Evolutionary conservation across 441 rosid species (phyloP).

Genomic region (Lepidium campestre): DNA sequence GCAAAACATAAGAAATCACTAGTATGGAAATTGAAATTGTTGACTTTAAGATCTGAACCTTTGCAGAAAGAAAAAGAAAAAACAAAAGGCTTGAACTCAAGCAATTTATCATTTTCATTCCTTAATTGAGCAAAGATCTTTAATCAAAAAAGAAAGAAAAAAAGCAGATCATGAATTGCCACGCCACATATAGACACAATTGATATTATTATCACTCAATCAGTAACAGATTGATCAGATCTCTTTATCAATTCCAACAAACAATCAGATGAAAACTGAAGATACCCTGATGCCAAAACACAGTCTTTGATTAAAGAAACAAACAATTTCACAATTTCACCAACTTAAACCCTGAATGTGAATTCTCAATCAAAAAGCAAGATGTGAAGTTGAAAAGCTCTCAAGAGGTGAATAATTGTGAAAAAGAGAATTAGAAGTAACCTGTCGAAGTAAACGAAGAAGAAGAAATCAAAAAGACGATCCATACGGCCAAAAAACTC

Average conservation of each 20-base stretch:
- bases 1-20: neutral
- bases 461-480: slow-evolving; percentile 57
- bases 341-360: neutral
- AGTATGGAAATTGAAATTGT: neutral
- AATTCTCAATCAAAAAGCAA: neutral
- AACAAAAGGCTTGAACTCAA: neutral
- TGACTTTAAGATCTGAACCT: slow-evolving; percentile 12
- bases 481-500: slow-evolving; percentile 26
- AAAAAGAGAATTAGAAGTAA: slow-evolving; percentile 17
- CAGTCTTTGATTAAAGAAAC: neutral
- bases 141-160: neutral
- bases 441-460: slow-evolving; percentile 66
- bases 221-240: neutral
- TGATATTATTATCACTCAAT: neutral
- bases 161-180: neutral
- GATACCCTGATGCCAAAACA: neutral
- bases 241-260: neutral
- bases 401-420: neutral
- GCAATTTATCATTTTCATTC: neutral
- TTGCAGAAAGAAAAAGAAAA: no score
- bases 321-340: neutral
- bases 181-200: neutral
- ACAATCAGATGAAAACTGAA: neutral
- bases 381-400: neutral
- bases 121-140: slow-evolving; percentile 5